A percentile compares a stretch with the other conserved stretches of the same genome.
Evolutionary conservation across 2,329 filamentous ascomycete species (phyloP).

Genomic region (Xylariales sp.): DNA sequence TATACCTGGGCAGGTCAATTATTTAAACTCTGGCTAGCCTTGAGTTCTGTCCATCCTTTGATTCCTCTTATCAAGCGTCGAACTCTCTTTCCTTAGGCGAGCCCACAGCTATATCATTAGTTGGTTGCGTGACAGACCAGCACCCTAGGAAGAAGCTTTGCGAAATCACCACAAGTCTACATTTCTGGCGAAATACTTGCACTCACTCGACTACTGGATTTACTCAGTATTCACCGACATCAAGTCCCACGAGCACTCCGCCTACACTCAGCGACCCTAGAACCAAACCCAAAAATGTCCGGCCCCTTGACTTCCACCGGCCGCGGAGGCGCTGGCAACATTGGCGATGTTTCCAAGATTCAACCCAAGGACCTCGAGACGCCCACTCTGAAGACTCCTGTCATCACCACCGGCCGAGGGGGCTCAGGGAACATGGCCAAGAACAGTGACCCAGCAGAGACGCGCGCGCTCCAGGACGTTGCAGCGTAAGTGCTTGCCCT

Average conservation of each 20-base stretch:
- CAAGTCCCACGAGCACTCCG: too few relatives aligned
- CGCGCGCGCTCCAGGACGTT: constrained; percentile 80
- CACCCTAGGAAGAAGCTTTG: too few relatives aligned
- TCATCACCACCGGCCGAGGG: constrained; percentile 86
- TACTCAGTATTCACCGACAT: too few relatives aligned
- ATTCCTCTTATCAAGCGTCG: background rate
- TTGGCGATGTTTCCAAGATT: constrained; percentile 49
- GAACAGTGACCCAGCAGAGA: constrained; percentile 66
- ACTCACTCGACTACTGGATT: too few relatives aligned
- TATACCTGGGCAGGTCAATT: too few relatives aligned
- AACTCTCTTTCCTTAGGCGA: background rate
- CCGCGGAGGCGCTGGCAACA: constrained; percentile 76
- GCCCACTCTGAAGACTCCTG: constrained; percentile 74
- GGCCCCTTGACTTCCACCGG: constrained; percentile 57
- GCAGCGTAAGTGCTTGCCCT: constrained; percentile 50
- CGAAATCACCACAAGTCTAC: too few relatives aligned
- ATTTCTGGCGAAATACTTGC: too few relatives aligned
- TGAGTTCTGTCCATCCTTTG: too few relatives aligned
- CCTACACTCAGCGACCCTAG: too few relatives aligned
- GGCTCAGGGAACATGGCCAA: constrained; percentile 83
- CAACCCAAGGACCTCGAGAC: constrained; percentile 67
- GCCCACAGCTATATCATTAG: background rate
- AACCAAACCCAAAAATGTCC: too few relatives aligned
- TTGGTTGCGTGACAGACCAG: too few relatives aligned
- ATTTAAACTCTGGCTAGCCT: too few relatives aligned